Evolutionary conservation across 2,329 filamentous ascomycete genomes (phyloP), one percentile per base, ranked within the genome.

Genomic region (Neofusicoccum sp.): DNA sequence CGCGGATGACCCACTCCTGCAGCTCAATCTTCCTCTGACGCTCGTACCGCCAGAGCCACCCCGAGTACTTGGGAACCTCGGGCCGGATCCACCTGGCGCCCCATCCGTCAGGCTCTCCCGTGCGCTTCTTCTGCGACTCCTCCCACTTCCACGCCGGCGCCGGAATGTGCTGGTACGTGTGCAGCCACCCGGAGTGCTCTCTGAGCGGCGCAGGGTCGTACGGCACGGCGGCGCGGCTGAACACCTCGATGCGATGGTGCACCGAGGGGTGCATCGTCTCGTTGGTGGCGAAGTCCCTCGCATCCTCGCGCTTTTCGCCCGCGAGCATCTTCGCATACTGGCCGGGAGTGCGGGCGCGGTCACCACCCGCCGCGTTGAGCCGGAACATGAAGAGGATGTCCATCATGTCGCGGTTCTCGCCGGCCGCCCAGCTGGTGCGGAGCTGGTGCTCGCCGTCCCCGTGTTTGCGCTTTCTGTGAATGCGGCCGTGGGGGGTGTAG

Each of bases 1-100:
- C 56, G 6, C 45, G 34, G 33, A 59, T 59, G 20, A 48, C 56
- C 56, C 56, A 59, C n/a, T 59, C 56, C 12, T 14, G 24, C 9
- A 54, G 36, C 41, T 56, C 51, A 2, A 16, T 16, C n/a, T 7
- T 24, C 33, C 28, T n/a, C 30, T 59, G 24, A 7, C 31, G 36
- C 14, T 28, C 9, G 3, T 41, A 24, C 28, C 24, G 44, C 56
- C 56, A 59, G 2, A 48, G 4, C 5, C 20, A n/a, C 3, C 43
- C 43, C 8, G 20, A 26, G 43, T 26, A 26, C 43, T 45, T 45
- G 11, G 56, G 44, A 12, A 41, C 44, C 24, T 33, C 36, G 7
- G 54, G 54, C 12, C 54, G 31, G 6, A 58, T 31, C 54, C 54
- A 58, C 7, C 16, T 9, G 12, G 54, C 54, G 2, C 54, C 54